Evolutionary conservation across 75 land plant genomes (phyloP), one percentile per base, ranked within the genome.

Genomic region (Chamaecyparis obtusa): DNA sequence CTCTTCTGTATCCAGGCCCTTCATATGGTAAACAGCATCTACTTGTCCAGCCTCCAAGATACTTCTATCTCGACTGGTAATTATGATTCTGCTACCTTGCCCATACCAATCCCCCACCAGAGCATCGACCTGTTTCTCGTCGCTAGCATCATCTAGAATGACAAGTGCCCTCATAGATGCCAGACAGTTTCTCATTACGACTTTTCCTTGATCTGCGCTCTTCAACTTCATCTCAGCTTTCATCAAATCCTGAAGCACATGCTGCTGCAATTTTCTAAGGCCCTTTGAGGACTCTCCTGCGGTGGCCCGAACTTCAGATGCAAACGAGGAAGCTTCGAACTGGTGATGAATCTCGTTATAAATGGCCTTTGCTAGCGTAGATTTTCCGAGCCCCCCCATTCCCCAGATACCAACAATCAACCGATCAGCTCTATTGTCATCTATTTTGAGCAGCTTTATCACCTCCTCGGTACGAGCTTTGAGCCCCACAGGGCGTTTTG

Each of bases 41-140:
- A 83, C 84, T 37, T 83, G 30, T 83, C 49, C n/a, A 36, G 17
- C 21, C 32, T 41, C 14, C 49, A 83, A 44, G n/a, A 83, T 14
- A 57, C 49, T 27, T 36, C 72, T 88, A 69, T 88, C 88, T 10
- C 88, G 17, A 19, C 75, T 41, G 11, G 88, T 67, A 10, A 88
- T 41, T 46, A 88, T 84, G 64, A 85, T 85, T 19, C 76, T 69
- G 85, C 88, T 88, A 10, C 79, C 88, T 11, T 43, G 44, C 0
- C 88, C 86, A 60, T 84, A 85, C 37, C 49, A 86, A 57, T 88
- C 88, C 21, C 86, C 86, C 46, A 84, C 48, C 77, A 88, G 69
- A 21, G 85, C 67, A 21, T 84, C 88, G 13, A 88, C 44, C 19
- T 88, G 88, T 33, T 43, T 36, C 14, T 57, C 67, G 44, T 88